Percentiles rank a stretch among this genome's conserved stretches.
Conservation (phyloP, 2,329 filamentous ascomycete species). For the Cercospora beticola region DNA sequence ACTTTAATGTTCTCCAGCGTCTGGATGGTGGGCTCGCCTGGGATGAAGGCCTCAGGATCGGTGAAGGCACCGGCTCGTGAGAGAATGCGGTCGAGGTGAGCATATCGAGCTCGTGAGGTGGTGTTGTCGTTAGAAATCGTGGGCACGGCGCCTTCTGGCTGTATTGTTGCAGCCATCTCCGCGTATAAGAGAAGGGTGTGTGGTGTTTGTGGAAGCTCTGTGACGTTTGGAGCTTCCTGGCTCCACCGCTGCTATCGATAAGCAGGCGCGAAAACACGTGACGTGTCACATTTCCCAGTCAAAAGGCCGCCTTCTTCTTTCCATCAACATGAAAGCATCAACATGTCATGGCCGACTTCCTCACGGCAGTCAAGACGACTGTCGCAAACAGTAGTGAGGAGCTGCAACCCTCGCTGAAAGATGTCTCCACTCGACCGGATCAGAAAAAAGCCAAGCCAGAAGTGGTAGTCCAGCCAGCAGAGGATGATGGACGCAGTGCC, state of each 20-base stretch:
- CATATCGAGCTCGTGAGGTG: conserved; percentile 55
- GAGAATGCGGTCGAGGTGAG: conserved; percentile 78
- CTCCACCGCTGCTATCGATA: conserved; percentile 12
- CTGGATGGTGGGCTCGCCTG: conserved; percentile 53
- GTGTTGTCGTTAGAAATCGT: conserved; percentile 38
- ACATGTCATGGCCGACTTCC: conserved; percentile 49
- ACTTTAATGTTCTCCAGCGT: conserved; percentile 66
- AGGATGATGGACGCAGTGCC: not conserved
- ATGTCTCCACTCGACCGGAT: conserved; percentile 11
- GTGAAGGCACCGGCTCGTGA: conserved; percentile 77
- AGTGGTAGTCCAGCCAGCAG: not conserved
- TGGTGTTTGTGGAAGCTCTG: not conserved
- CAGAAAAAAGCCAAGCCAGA: conserved; percentile 3
- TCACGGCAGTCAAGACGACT: conserved; percentile 50
- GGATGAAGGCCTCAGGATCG: conserved; percentile 53
- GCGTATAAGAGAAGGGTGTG: not conserved
- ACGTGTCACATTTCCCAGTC: not conserved
- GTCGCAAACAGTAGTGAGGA: conserved; percentile 11
- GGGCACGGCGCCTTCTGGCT: conserved; percentile 20
- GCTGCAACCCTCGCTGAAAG: conserved; percentile 13
- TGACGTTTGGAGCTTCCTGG: not conserved
- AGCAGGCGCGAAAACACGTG: conserved; percentile 4
- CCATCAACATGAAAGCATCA: conserved; percentile 23
- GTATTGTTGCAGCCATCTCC: conserved; percentile 27
- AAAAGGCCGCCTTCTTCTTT: not conserved